A percentile compares a stretch with the other conserved stretches of the same genome.
Conservation (phyloP, 2,329 filamentous ascomycete genomes). For the Botryotinia convoluta region DNA sequence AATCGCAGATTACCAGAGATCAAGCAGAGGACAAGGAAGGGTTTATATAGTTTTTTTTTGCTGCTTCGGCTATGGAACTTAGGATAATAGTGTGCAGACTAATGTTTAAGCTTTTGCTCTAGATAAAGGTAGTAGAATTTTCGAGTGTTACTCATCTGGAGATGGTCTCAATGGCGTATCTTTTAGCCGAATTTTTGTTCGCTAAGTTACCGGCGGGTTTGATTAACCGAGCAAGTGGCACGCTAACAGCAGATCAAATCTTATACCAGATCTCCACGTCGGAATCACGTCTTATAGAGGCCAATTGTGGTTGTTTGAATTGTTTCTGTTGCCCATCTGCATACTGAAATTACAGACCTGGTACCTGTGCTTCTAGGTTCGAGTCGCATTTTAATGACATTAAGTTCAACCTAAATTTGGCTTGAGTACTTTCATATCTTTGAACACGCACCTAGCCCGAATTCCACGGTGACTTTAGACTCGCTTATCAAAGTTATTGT, state of each 20-base stretch:
- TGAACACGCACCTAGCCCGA: too few relatives aligned
- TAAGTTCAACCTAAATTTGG: neutral
- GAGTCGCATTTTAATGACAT: neutral
- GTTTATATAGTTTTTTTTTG: neutral
- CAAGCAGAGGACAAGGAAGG: neutral
- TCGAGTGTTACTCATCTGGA: neutral
- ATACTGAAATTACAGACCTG: neutral
- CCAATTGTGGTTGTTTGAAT: neutral
- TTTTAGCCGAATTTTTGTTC: neutral
- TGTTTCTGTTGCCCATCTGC: neutral
- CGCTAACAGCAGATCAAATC: neutral
- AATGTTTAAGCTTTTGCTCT: neutral
- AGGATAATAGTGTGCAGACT: neutral
- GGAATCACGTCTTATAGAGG: neutral
- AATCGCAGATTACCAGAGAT: neutral
- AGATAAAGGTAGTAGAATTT: neutral
- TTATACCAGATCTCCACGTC: neutral
- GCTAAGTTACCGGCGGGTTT: neutral
- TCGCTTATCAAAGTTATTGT: neutral
- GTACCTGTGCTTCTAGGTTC: neutral
- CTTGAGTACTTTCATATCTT: neutral
- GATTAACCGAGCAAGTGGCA: neutral
- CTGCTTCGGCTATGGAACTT: neutral
- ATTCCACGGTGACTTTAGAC: too few relatives aligned
- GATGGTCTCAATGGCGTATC: neutral